Percentiles rank a stretch among this genome's conserved stretches.
Conservation (phyloP, 2,329 filamentous ascomycete genomes). For the Penicillium sp. region DNA sequence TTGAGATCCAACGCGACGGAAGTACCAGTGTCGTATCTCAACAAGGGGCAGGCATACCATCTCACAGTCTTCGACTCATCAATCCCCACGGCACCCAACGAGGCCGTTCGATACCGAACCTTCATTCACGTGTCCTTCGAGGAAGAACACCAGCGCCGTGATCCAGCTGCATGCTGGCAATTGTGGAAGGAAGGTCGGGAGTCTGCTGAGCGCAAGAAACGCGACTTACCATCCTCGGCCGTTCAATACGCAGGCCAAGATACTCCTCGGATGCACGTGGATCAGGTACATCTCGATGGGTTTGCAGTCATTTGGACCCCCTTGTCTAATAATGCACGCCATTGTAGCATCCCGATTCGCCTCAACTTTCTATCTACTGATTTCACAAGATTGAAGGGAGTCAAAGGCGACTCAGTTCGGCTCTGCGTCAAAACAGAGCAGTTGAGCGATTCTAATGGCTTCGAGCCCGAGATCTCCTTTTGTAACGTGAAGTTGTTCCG, state of each 20-base stretch:
- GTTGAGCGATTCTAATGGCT: constrained; percentile 67
- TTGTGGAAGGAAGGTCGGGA: not conserved
- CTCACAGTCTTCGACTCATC: not conserved
- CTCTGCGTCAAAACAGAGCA: not conserved
- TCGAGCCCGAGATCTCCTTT: constrained; percentile 73
- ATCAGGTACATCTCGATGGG: not conserved
- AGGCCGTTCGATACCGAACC: not conserved
- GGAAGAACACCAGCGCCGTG: not conserved
- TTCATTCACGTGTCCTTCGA: not conserved
- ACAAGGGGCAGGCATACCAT: not conserved
- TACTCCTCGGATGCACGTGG: not conserved
- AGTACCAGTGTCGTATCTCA: not conserved
- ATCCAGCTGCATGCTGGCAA: not conserved
- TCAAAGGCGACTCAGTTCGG: constrained; percentile 80
- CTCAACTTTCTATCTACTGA: constrained; percentile 97
- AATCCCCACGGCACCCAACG: not conserved
- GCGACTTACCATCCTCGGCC: not conserved
- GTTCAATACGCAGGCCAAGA: not conserved
- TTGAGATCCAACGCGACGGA: not conserved
- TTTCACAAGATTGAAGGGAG: constrained; percentile 93
- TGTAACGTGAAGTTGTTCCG: constrained; percentile 94
- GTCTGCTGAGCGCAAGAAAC: not conserved
- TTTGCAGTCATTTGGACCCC: not conserved
- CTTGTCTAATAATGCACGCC: not conserved
- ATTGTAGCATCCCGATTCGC: constrained; percentile 57